A percentile compares a stretch with the other conserved stretches of the same genome.
Conservation (phyloP, 1,139 yeast genomes). For the Yarrowia galli region DNA sequence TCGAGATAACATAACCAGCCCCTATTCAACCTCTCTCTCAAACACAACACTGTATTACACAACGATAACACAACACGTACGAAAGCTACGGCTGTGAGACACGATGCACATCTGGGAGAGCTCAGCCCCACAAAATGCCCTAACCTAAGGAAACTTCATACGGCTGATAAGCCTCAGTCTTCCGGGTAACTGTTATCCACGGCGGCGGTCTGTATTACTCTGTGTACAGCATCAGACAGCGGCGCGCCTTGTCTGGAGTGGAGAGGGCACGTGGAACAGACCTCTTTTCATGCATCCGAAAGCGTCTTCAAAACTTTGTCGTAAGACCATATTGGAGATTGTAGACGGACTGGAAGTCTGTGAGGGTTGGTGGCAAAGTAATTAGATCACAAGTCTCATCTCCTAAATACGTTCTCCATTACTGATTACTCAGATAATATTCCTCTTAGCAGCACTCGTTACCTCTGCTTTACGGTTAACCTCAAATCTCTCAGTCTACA, state of each 20-base stretch:
- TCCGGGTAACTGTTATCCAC: conserved; percentile 16
- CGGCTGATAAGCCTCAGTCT: conserved; percentile 19
- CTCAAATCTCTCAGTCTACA: conserved; percentile 20
- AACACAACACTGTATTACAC: not conserved
- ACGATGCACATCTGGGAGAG: not conserved
- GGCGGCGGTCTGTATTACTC: conserved; percentile 2
- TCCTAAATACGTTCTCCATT: not conserved
- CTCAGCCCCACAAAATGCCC: conserved; percentile 34
- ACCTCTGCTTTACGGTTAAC: conserved; percentile 1
- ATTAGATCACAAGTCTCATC: no score
- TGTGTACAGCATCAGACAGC: not conserved
- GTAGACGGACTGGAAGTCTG: no score
- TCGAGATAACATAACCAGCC: not conserved
- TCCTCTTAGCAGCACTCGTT: not conserved
- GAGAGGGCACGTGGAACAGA: conserved; percentile 10
- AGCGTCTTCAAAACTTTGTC: conserved; percentile 1
- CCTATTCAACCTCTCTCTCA: not conserved
- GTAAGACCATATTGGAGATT: not conserved
- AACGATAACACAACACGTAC: not conserved
- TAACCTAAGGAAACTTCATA: not conserved
- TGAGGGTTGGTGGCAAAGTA: no score
- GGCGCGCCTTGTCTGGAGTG: not conserved
- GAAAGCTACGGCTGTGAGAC: conserved; percentile 1
- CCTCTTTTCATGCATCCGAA: conserved; percentile 17
- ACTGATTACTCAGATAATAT: not conserved